These are phyloP conservation scores for Kuraishia ogatae DNA, from an alignment of 805 yeast genomes.

Conservation along the genomic window DNA sequence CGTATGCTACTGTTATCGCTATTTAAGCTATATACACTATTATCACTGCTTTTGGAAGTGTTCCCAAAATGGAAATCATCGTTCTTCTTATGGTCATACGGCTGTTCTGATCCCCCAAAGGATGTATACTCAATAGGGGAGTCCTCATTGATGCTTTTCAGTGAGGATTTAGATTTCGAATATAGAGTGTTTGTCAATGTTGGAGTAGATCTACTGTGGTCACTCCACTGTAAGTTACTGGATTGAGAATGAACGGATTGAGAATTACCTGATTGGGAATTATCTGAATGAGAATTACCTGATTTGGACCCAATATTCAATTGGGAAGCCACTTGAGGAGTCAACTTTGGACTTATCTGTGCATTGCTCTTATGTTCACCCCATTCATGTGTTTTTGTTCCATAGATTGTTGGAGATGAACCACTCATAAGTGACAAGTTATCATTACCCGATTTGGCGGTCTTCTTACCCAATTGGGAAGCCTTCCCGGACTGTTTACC, in stretches of 20 bases:
- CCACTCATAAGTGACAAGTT: not conserved
- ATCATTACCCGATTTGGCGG: not conserved
- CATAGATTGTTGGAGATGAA: slow-evolving; percentile 3
- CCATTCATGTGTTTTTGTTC: slow-evolving; percentile 4
- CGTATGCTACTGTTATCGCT: not conserved
- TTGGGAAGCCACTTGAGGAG: not conserved
- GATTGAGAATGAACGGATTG: no score
- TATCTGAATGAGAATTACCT: not conserved
- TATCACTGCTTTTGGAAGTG: not conserved
- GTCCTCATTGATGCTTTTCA: not conserved
- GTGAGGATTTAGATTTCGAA: not conserved
- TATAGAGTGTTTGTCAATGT: not conserved
- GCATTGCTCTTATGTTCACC: not conserved
- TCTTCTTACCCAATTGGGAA: not conserved
- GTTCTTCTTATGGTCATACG: not conserved
- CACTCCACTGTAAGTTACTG: no score
- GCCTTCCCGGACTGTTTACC: not conserved
- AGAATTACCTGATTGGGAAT: no score
- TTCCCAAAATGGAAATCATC: not conserved
- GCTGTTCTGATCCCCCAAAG: not conserved
- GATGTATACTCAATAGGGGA: not conserved
- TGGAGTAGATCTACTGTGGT: not conserved
- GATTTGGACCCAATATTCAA: not conserved
- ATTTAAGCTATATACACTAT: not conserved
- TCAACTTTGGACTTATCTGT: not conserved